phyloP scores from a whole-genome alignment of 306 rosid genomes.

The Rubus idaeus region DNA sequence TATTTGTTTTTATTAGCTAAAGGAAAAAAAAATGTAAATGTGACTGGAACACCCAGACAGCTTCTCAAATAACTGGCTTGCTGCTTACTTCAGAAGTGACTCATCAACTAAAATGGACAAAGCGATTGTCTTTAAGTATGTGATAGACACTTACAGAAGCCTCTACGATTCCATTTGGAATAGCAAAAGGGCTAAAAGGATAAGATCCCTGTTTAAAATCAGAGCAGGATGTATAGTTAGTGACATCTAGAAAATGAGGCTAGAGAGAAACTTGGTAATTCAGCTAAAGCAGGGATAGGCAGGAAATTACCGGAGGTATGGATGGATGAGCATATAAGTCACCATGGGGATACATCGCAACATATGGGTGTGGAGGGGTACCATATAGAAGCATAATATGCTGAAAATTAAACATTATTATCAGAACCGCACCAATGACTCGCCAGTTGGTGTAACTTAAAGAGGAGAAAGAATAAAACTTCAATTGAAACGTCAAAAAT shows the following conservation, averaged over 20 bases:
- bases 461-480: background rate
- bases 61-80: background rate
- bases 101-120: slow-evolving; percentile 23
- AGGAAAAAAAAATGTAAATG: background rate
- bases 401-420: slow-evolving; percentile 49
- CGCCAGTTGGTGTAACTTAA: slow-evolving; percentile 9
- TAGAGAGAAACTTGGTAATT: slow-evolving; percentile 24
- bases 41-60: background rate
- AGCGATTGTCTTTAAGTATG: too few species aligned
- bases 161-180: too few species aligned
- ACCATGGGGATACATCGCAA: slow-evolving; percentile 99
- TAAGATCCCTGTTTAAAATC: too few species aligned
- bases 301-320: slow-evolving; percentile 80
- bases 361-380: slow-evolving; percentile 95
- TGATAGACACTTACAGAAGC: too few species aligned
- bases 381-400: slow-evolving; percentile 98
- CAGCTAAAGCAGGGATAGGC: slow-evolving; percentile 26
- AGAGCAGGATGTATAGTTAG: slow-evolving; percentile 19
- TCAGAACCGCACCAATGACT: slow-evolving; percentile 14
- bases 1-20: background rate
- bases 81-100: background rate
- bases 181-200: too few species aligned
- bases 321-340: slow-evolving; percentile 99
- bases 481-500: background rate
- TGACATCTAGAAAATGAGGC: slow-evolving; percentile 25